Percentiles rank a stretch among this genome's conserved stretches.
Evolutionary conservation across 176 grass and related monocot species (phyloP).

Genomic region (Alopecurus myosuroides): DNA sequence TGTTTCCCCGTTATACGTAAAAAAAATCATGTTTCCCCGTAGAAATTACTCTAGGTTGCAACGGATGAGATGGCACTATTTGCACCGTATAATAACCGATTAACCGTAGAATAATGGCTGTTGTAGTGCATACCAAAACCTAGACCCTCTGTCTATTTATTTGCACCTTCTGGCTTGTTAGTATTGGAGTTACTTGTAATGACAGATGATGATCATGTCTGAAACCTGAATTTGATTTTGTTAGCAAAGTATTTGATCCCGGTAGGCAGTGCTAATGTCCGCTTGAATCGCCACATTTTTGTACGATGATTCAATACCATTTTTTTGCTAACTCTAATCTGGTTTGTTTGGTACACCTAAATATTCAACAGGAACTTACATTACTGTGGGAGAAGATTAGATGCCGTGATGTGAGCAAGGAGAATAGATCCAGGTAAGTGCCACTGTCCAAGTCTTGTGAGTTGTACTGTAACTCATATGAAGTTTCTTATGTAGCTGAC

Average conservation of each 20-base stretch:
- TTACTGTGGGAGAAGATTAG: slow-evolving; percentile 96
- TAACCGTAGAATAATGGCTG: no score
- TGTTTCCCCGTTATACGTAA: no score
- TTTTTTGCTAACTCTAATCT: neutral
- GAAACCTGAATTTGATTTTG: neutral
- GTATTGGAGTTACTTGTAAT: neutral
- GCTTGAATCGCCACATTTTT: neutral
- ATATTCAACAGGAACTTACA: slow-evolving; percentile 59
- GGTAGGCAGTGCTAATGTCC: neutral
- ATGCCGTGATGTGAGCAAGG: slow-evolving; percentile 51
- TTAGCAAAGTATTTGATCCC: neutral
- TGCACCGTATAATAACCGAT: no score
- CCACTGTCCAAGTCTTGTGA: neutral
- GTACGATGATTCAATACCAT: neutral
- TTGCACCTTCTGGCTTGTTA: neutral
- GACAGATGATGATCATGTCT: neutral
- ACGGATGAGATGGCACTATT: no score
- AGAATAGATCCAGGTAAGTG: slow-evolving; percentile 75
- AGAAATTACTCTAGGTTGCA: no score
- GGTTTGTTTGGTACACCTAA: neutral
- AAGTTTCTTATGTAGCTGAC: no score
- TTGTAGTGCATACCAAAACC: neutral
- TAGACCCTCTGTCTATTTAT: no score
- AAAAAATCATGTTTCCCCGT: no score
- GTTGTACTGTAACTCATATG: neutral